Evolutionary conservation across 352 stramenopile genomes (phyloP).

Genomic region (Pythium angustatum): DNA sequence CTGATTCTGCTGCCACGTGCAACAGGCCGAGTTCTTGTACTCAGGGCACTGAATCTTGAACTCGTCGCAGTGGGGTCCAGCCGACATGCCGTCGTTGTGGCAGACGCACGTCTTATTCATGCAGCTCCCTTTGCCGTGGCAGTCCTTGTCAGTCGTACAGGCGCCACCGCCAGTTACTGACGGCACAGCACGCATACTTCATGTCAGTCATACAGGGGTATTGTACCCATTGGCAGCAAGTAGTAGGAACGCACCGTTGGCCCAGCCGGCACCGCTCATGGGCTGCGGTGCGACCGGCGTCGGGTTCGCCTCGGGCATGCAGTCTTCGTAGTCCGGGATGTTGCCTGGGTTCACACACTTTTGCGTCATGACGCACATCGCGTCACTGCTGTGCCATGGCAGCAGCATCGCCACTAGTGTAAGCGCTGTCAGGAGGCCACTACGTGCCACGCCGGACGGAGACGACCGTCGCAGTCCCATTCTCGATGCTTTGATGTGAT

Average conservation of each 20-base stretch:
- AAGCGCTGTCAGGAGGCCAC: neutral
- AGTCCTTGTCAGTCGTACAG: conserved; percentile 57
- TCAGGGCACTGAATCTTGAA: conserved; percentile 85
- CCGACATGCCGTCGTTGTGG: conserved; percentile 62
- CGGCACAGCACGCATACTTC: neutral
- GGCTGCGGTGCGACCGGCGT: conserved; percentile 17
- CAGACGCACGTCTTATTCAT: conserved; percentile 49
- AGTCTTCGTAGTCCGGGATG: conserved; percentile 64
- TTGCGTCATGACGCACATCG: conserved; percentile 73
- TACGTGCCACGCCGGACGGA: no score
- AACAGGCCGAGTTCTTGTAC: conserved; percentile 77
- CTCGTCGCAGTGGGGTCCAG: conserved; percentile 69
- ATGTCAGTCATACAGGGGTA: no score
- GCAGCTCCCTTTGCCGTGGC: conserved; percentile 57
- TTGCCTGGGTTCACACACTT: conserved; percentile 77
- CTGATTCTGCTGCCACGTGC: conserved; percentile 91
- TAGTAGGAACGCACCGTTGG: conserved; percentile 34
- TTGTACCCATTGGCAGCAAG: no score
- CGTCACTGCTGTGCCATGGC: neutral
- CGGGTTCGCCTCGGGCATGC: conserved; percentile 66
- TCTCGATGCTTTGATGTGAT: no score
- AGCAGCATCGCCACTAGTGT: conserved; percentile 2
- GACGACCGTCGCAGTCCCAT: no score
- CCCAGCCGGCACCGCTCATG: conserved; percentile 45
- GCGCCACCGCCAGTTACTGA: conserved; percentile 66